Evolutionary conservation across 2,329 filamentous ascomycete species (phyloP).

Genomic region (Boeremia exigua): DNA sequence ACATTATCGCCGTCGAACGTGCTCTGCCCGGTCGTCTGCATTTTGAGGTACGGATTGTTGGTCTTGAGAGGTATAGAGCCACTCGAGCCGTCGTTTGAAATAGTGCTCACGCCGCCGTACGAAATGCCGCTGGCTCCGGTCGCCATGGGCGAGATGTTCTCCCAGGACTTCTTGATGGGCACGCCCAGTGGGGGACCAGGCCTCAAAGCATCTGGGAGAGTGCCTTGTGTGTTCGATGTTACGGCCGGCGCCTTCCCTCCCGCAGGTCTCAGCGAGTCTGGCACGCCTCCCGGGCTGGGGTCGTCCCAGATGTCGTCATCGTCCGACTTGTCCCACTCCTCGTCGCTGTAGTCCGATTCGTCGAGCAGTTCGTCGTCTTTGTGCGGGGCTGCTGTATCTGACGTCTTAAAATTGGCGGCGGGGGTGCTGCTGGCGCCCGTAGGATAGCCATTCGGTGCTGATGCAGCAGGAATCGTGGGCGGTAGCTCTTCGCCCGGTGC

Average conservation of each 20-base stretch:
- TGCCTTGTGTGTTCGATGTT: slow-evolving; percentile 15
- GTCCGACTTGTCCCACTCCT: slow-evolving; percentile 49
- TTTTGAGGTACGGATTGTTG: slow-evolving; percentile 53
- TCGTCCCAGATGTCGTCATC: slow-evolving; percentile 43
- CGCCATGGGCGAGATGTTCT: slow-evolving; percentile 38
- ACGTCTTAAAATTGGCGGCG: slow-evolving; percentile 48
- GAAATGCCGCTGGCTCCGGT: slow-evolving; percentile 39
- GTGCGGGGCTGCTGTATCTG: slow-evolving; percentile 30
- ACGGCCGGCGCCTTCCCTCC: slow-evolving; percentile 36
- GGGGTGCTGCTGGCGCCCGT: slow-evolving; percentile 45
- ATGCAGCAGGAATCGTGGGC: slow-evolving; percentile 29
- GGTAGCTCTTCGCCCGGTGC: slow-evolving; percentile 46
- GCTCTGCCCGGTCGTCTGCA: slow-evolving; percentile 47
- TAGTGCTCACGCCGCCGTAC: slow-evolving; percentile 37
- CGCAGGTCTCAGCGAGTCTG: slow-evolving; percentile 45
- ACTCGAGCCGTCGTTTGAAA: slow-evolving; percentile 34
- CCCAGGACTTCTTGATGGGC: slow-evolving; percentile 37
- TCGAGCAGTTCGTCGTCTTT: slow-evolving; percentile 30
- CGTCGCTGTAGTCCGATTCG: slow-evolving; percentile 41
- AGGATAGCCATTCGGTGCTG: slow-evolving; percentile 36
- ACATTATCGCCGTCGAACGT: slow-evolving; percentile 46
- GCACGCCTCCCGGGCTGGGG: slow-evolving; percentile 38
- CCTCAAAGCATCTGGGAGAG: slow-evolving; percentile 40
- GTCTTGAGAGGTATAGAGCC: slow-evolving; percentile 46
- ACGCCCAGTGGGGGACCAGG: slow-evolving; percentile 42